Evolutionary conservation across 2,329 filamentous ascomycete species (phyloP).

Genomic region (Colletotrichum cordylinicola): DNA sequence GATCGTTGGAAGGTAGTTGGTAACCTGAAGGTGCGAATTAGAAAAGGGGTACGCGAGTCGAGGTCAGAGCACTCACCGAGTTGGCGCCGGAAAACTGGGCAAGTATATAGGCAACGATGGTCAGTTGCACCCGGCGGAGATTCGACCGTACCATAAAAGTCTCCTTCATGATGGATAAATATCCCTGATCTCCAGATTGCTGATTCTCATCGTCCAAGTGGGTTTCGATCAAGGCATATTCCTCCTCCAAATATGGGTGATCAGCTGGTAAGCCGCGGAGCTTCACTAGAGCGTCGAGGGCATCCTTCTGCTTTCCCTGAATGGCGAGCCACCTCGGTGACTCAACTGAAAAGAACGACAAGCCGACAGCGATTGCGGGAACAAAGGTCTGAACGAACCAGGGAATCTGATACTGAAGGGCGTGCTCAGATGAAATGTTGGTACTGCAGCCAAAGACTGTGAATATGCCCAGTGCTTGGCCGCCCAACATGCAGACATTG

Average conservation of each 20-base stretch:
- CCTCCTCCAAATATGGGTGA: constrained; percentile 29
- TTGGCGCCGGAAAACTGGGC: constrained; percentile 50
- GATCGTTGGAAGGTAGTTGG: constrained; percentile 22
- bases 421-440: constrained; percentile 27
- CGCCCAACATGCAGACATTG: constrained; percentile 30
- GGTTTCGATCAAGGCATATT: constrained; percentile 33
- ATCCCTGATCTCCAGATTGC: not conserved
- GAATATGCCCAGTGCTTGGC: constrained; percentile 27
- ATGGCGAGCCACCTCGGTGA: constrained; percentile 42
- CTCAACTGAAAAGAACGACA: constrained; percentile 39
- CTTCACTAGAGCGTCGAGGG: not conserved
- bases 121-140: constrained; percentile 42
- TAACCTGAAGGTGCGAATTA: not conserved
- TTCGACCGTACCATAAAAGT: constrained; percentile 41
- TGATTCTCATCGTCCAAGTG: constrained; percentile 13
- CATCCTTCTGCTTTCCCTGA: constrained; percentile 32
- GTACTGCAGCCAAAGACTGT: constrained; percentile 38
- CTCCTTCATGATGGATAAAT: constrained; percentile 35
- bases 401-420: constrained; percentile 34
- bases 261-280: constrained; percentile 31
- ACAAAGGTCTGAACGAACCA: not conserved
- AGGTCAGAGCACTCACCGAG: constrained; percentile 30
- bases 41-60: constrained; percentile 36
- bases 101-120: constrained; percentile 40
- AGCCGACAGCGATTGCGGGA: not conserved